Percentiles rank a stretch among this genome's conserved stretches.
phyloP scores from a whole-genome alignment of 257 asterid species.

The Solanum ossicruentum region DNA sequence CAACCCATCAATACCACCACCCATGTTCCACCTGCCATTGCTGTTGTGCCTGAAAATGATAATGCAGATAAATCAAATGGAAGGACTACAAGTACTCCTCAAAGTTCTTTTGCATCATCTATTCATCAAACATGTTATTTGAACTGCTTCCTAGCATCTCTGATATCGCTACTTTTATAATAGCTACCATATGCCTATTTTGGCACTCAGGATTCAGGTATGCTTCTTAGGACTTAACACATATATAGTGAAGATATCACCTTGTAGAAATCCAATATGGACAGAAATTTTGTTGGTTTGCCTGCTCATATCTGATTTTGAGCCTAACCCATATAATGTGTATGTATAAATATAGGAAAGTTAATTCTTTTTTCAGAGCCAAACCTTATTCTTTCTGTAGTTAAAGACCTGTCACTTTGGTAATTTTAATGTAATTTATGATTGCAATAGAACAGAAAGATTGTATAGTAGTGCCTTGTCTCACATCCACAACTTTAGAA shows the following conservation, averaged over 20 bases:
- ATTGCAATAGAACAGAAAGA: background rate
- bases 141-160: conserved; percentile 6
- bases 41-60: conserved; percentile 20
- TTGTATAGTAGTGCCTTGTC: background rate
- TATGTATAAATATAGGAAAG: background rate
- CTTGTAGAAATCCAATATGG: background rate
- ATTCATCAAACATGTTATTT: conserved; percentile 4
- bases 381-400: background rate
- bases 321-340: background rate
- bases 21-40: conserved; percentile 37
- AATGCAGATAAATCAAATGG: conserved; percentile 10
- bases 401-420: background rate
- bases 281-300: background rate
- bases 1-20: conserved; percentile 26
- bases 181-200: conserved; percentile 1
- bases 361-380: background rate
- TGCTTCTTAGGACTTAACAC: background rate
- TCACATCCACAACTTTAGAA: background rate
- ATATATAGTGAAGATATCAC: background rate
- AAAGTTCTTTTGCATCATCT: conserved; percentile 19
- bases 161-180: conserved; percentile 1
- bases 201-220: background rate
- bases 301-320: background rate
- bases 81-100: conserved; percentile 10
- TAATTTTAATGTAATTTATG: background rate